Conservation (phyloP, 495 filamentous ascomycete species). For the Xylaria scruposa region DNA sequence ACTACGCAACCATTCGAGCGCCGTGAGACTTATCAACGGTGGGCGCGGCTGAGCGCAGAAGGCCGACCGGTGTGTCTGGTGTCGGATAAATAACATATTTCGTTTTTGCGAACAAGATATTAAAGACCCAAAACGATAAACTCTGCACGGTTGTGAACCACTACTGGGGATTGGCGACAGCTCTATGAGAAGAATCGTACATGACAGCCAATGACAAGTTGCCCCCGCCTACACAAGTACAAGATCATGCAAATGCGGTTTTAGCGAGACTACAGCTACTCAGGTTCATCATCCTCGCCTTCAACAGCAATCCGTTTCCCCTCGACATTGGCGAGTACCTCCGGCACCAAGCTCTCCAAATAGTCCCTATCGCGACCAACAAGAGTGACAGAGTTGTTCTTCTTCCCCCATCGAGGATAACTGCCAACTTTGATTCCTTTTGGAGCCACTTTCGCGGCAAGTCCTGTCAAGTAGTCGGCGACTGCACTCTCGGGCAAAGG, state of each 20-base stretch:
- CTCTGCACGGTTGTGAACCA: not conserved
- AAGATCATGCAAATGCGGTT: slow-evolving; percentile 6
- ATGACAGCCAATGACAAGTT: not conserved
- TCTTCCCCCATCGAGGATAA: slow-evolving; percentile 92
- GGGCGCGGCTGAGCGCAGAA: not conserved
- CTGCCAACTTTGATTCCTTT: slow-evolving; percentile 93
- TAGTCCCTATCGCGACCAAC: slow-evolving; percentile 69
- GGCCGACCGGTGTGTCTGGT: slow-evolving; percentile 2
- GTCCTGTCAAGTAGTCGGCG: slow-evolving; percentile 78
- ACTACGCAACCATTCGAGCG: not conserved
- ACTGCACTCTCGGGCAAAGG: slow-evolving; percentile 85
- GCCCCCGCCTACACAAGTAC: not conserved
- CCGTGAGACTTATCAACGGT: not conserved
- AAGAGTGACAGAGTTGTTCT: slow-evolving; percentile 87
- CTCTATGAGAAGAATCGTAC: slow-evolving; percentile 7
- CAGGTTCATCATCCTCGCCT: slow-evolving; percentile 52
- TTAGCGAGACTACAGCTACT: slow-evolving; percentile 1
- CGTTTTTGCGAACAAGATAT: not conserved
- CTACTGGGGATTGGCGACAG: not conserved
- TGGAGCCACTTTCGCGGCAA: slow-evolving; percentile 72
- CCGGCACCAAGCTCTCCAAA: slow-evolving; percentile 57
- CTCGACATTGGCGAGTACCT: slow-evolving; percentile 55
- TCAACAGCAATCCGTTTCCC: slow-evolving; percentile 52
- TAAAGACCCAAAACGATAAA: not conserved
- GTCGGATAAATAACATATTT: not conserved